Evolutionary conservation across 1,284 basidiomycete species (phyloP), one percentile per base, ranked within the genome.

Genomic region (Ustilago bromivora): DNA sequence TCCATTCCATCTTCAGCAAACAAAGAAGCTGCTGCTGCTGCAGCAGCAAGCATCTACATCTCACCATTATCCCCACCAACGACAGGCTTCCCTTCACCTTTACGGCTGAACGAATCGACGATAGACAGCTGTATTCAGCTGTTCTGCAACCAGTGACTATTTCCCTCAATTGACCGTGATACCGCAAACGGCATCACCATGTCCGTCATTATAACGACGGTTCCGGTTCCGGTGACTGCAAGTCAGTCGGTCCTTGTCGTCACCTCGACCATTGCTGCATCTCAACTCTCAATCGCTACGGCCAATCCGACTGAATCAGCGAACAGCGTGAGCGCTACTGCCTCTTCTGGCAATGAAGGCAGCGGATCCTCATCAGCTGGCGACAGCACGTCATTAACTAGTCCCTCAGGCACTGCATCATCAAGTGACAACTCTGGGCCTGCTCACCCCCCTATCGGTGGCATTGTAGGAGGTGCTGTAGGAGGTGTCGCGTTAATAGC

Each of bases 181-280:
- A 13, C 31, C 31, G 8, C 28, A 51, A 32, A 13, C 49, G 6
- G 28, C 12, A 23, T 12, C 58, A 64, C 17, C 59, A 72, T 72
- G 70, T 66, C 69, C 17, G 40, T 53, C 10, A 41, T 59, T 7
- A 61, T 72, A 13, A 61, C 66, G 6, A 66, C 70, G 8, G 61
- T 53, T 0, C 36, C 65, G 5, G 61, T 72, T 34, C 67, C 70
- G 4, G 65, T 61, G 46, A 72, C 70, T 11, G 70, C 64, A 10
- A 67, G 64, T 46, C 57, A 63, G 51, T 72, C 61, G 5, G 61
- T 72, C n/a, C 57, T 72, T 2, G 70, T 72, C 0, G 65, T 72
- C 47, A 72, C 70, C 47, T 72, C 70, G 6, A 72, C 65, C 11
- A 63, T 72, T 7, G 60, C 61, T 19, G 64, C 70, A 19, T 62